phyloP scores from a whole-genome alignment of 2,329 filamentous ascomycete species.

The Fusarium torreyae region DNA sequence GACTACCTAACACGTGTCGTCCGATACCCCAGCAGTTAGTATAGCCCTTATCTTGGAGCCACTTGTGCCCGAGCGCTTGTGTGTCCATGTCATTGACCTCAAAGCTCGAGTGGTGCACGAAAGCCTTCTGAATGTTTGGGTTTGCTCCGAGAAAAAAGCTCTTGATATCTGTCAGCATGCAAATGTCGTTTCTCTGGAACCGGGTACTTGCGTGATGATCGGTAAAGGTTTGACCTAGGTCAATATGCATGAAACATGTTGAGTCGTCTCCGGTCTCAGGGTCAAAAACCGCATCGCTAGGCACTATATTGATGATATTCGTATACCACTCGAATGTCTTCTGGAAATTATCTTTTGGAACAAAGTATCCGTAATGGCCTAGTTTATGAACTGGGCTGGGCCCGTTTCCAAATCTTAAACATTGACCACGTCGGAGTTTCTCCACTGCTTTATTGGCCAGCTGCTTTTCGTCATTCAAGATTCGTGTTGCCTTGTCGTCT shows the following conservation, averaged over 20 bases:
- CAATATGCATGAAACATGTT: not conserved
- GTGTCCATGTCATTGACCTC: constrained; percentile 18
- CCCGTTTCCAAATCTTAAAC: not conserved
- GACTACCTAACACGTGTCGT: not conserved
- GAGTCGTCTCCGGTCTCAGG: not conserved
- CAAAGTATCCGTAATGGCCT: not conserved
- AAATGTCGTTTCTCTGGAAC: too few species aligned
- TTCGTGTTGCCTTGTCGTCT: not conserved
- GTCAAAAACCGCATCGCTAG: not conserved
- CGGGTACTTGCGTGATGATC: not conserved
- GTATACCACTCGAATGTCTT: not conserved
- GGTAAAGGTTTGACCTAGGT: not conserved
- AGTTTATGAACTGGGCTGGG: not conserved
- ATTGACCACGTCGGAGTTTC: not conserved
- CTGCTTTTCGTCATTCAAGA: not conserved
- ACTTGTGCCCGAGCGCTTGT: constrained; percentile 13
- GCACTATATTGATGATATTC: not conserved
- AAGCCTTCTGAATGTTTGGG: not conserved
- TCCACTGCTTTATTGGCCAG: not conserved
- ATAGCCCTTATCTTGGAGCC: constrained; percentile 3
- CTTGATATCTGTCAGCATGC: not conserved
- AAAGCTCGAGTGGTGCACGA: constrained; percentile 14
- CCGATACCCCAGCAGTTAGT: constrained; percentile 8
- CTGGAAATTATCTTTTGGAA: not conserved
- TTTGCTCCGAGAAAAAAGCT: not conserved